Evolutionary conservation across 1,284 basidiomycete genomes (phyloP).

Genomic region (Ceratobasidium sp.): DNA sequence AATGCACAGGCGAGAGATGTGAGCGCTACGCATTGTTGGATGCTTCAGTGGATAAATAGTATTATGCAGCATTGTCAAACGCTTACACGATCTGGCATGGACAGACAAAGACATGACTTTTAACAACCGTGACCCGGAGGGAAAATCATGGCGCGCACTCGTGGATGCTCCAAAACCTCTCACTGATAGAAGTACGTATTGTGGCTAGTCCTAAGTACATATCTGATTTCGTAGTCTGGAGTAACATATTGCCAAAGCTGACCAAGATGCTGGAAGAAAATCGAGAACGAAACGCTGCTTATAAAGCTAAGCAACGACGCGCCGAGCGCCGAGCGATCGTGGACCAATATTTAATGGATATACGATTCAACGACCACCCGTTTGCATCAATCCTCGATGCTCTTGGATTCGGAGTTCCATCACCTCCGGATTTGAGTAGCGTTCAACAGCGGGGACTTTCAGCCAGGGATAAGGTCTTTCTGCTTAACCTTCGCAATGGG

Average conservation of each 20-base stretch:
- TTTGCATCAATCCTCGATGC: background rate
- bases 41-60: background rate
- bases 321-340: background rate
- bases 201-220: background rate
- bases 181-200: constrained; percentile 19
- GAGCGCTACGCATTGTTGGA: background rate
- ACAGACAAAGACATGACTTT: background rate
- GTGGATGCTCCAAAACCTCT: constrained; percentile 34
- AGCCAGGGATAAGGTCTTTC: no score
- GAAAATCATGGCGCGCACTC: constrained; percentile 19
- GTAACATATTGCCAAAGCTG: constrained; percentile 24
- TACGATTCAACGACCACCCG: background rate
- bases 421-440: background rate
- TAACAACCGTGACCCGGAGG: no score
- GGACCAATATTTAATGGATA: background rate
- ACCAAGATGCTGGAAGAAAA: constrained; percentile 20
- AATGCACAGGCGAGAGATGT: background rate
- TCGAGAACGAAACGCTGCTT: background rate
- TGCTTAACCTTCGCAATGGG: no score
- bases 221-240: background rate
- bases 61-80: background rate
- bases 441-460: no score
- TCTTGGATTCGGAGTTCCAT: background rate
- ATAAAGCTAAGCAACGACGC: background rate
- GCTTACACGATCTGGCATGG: constrained; percentile 4